phyloP scores from a whole-genome alignment of 1,284 basidiomycete species.

The Trichosporon coremiiforme region DNA sequence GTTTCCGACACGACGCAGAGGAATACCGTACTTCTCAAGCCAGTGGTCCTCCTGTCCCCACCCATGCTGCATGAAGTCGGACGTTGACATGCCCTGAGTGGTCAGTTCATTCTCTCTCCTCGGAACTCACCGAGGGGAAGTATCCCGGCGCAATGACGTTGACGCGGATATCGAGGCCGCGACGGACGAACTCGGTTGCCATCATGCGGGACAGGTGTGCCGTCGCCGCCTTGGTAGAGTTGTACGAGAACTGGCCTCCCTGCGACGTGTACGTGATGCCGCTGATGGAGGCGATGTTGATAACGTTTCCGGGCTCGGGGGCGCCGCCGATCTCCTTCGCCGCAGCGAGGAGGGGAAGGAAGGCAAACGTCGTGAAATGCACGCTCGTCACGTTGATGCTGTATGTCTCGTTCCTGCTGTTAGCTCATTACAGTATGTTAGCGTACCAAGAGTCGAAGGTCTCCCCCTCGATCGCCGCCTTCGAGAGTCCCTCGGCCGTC shows the following conservation, averaged over 20 bases:
- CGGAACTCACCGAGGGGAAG: slow-evolving; percentile 36
- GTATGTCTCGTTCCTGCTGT: slow-evolving; percentile 38
- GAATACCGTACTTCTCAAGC: slow-evolving; percentile 43
- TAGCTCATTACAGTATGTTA: neutral
- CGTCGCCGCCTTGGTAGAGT: slow-evolving; percentile 35
- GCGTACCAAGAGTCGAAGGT: slow-evolving; percentile 47
- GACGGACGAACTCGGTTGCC: slow-evolving; percentile 37
- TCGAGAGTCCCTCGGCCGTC: slow-evolving; percentile 48
- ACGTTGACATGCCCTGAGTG: slow-evolving; percentile 52
- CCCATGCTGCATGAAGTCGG: slow-evolving; percentile 33
- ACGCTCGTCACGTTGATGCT: slow-evolving; percentile 52
- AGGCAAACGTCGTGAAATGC: slow-evolving; percentile 54
- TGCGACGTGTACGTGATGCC: slow-evolving; percentile 25
- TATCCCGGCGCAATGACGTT: slow-evolving; percentile 36
- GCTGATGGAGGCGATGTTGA: slow-evolving; percentile 46
- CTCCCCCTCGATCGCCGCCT: slow-evolving; percentile 51
- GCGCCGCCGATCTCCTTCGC: slow-evolving; percentile 46
- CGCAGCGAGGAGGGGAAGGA: slow-evolving; percentile 51
- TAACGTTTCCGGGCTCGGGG: slow-evolving; percentile 50
- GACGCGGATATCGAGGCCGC: slow-evolving; percentile 37
- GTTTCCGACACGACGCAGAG: slow-evolving; percentile 48
- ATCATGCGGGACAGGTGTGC: slow-evolving; percentile 34
- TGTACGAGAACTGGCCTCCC: slow-evolving; percentile 27
- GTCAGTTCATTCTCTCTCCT: no score
- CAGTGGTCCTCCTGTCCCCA: slow-evolving; percentile 32